Percentiles rank a stretch among this genome's conserved stretches.
phyloP scores from a whole-genome alignment of 441 rosid species.

The Breynia disticha region DNA sequence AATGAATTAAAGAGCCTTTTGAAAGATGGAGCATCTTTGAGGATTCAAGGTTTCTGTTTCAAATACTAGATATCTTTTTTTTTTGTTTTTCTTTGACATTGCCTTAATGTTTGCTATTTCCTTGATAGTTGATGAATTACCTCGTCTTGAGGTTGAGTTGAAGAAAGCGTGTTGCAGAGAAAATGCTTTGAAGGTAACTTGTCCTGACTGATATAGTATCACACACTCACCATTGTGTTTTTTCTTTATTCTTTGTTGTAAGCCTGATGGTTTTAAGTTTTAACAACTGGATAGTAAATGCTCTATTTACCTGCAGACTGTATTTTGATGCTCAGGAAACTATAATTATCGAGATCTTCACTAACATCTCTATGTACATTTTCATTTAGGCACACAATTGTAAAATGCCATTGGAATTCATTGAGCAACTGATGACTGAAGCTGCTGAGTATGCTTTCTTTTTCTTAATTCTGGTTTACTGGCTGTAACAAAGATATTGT shows the following conservation, averaged over 20 bases:
- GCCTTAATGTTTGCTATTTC: constrained; percentile 9
- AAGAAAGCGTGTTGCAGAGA: constrained; percentile 77
- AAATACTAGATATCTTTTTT: constrained; percentile 4
- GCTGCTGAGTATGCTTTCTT: constrained; percentile 47
- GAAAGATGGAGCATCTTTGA: constrained; percentile 59
- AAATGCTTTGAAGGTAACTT: constrained; percentile 58
- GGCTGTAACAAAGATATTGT: constrained; percentile 5
- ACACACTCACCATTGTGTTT: neutral
- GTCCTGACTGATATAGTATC: neutral
- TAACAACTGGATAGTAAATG: too few relatives aligned
- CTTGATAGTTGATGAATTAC: constrained; percentile 50
- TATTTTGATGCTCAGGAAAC: too few relatives aligned
- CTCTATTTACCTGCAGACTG: too few relatives aligned
- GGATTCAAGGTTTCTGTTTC: constrained; percentile 54
- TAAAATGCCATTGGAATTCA: constrained; percentile 45
- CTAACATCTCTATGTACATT: neutral
- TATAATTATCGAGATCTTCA: neutral
- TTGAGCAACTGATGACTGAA: constrained; percentile 52
- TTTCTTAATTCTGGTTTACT: constrained; percentile 9
- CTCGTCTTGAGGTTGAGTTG: constrained; percentile 68
- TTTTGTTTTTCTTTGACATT: constrained; percentile 10
- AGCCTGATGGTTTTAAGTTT: too few relatives aligned
- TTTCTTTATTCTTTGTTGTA: neutral
- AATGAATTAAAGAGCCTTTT: constrained; percentile 53
- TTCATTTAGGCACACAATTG: constrained; percentile 45